Evolutionary conservation across 1,284 basidiomycete genomes (phyloP).

Genomic region (Papiliotrema nemorosa): DNA sequence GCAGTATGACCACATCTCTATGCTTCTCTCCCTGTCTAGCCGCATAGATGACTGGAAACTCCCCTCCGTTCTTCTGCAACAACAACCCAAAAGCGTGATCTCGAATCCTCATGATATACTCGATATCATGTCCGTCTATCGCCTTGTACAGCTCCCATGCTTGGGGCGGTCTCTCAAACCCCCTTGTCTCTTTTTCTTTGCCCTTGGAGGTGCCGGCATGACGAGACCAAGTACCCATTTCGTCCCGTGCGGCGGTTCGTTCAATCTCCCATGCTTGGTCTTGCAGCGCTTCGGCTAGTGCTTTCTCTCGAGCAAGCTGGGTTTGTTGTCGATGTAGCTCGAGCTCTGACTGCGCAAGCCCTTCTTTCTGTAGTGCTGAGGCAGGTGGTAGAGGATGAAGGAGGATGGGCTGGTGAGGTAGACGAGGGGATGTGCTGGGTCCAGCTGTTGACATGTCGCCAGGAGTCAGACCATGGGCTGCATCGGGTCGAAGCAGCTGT

Average conservation of each 20-base stretch:
- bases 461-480: not conserved
- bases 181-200: constrained; percentile 17
- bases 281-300: constrained; percentile 45
- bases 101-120: constrained; percentile 47
- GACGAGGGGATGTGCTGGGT: constrained; percentile 12
- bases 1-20: constrained; percentile 45
- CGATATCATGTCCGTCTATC: constrained; percentile 48
- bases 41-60: constrained; percentile 49
- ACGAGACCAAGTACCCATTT: constrained; percentile 19
- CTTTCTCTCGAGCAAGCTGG: constrained; percentile 28
- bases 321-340: constrained; percentile 40
- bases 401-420: constrained; percentile 35
- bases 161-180: constrained; percentile 43
- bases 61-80: constrained; percentile 46
- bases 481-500: not conserved
- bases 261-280: constrained; percentile 40
- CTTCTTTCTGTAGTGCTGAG: constrained; percentile 26
- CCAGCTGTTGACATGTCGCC: not conserved
- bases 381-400: constrained; percentile 37
- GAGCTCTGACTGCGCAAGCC: constrained; percentile 33
- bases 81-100: constrained; percentile 46
- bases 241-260: constrained; percentile 22
- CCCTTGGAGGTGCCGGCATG: constrained; percentile 12
- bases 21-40: constrained; percentile 41
- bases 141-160: constrained; percentile 49